phyloP scores from a whole-genome alignment of 148 eudicot species.

The Vaccinium macrocarpon region DNA sequence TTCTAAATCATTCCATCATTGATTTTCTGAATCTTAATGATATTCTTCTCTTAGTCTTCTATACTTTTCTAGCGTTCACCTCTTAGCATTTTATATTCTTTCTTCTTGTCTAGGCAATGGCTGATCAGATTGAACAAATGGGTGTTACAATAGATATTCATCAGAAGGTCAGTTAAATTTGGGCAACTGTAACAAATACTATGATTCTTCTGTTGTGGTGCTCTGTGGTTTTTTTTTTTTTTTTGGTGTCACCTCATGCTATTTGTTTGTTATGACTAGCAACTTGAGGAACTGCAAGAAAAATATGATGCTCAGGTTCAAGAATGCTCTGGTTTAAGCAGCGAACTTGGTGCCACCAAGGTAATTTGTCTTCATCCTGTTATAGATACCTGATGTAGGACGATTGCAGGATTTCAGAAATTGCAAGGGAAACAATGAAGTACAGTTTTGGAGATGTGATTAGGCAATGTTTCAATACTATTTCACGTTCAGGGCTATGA shows the following conservation, averaged over 20 bases:
- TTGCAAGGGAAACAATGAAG: neutral
- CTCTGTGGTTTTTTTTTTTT: neutral
- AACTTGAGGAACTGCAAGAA: constrained; percentile 59
- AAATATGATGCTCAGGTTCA: constrained; percentile 51
- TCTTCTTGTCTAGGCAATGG: constrained; percentile 54
- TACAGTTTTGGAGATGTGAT: neutral
- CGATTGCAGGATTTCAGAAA: neutral
- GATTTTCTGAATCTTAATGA: neutral
- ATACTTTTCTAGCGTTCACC: neutral
- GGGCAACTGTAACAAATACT: neutral
- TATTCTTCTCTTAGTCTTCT: neutral
- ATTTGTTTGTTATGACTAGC: constrained; percentile 29
- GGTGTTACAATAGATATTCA: constrained; percentile 57
- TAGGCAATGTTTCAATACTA: neutral
- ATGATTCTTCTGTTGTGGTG: neutral
- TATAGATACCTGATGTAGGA: neutral
- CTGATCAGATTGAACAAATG: constrained; percentile 83
- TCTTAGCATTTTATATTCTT: neutral
- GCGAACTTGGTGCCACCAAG: constrained; percentile 55
- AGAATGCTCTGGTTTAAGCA: constrained; percentile 46
- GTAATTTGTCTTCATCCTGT: constrained; percentile 19
- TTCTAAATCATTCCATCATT: neutral
- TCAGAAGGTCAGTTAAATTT: constrained; percentile 48
- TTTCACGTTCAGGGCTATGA: neutral
- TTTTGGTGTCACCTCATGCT: neutral